Evolutionary conservation across 163 green algal species (phyloP).

Genomic region (Coccomyxa subellipsoidea): DNA sequence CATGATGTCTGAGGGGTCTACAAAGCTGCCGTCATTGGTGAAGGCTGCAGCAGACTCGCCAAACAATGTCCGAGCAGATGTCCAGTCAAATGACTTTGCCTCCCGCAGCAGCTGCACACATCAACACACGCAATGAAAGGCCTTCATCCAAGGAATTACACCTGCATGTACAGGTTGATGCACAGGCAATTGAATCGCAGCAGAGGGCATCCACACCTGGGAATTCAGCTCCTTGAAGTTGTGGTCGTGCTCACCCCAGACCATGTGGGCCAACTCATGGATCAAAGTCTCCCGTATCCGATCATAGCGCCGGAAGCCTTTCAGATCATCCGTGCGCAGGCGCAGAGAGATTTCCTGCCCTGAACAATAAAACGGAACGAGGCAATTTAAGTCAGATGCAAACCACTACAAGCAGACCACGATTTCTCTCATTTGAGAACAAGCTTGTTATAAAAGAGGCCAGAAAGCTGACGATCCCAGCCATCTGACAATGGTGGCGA

Average conservation of each 20-base stretch:
- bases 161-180: too few species aligned
- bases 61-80: background rate
- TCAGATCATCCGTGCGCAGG: conserved; percentile 67
- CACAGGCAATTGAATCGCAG: too few species aligned
- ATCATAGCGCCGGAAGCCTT: conserved; percentile 75
- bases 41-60: background rate
- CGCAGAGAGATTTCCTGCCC: conserved; percentile 77
- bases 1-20: background rate
- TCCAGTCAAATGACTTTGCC: background rate
- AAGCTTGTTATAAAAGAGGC: too few species aligned
- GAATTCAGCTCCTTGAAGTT: conserved; percentile 81
- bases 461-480: background rate
- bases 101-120: background rate
- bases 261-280: conserved; percentile 92
- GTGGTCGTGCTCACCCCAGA: conserved; percentile 71
- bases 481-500: background rate
- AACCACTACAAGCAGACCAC: too few species aligned
- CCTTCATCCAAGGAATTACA: background rate
- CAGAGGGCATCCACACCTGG: too few species aligned
- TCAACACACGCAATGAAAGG: background rate
- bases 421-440: too few species aligned
- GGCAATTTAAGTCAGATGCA: background rate
- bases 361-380: background rate
- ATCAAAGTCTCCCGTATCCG: conserved; percentile 77
- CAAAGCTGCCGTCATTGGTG: background rate